phyloP scores from a whole-genome alignment of 2,329 filamentous ascomycete species.

The Massarina eburnea region DNA sequence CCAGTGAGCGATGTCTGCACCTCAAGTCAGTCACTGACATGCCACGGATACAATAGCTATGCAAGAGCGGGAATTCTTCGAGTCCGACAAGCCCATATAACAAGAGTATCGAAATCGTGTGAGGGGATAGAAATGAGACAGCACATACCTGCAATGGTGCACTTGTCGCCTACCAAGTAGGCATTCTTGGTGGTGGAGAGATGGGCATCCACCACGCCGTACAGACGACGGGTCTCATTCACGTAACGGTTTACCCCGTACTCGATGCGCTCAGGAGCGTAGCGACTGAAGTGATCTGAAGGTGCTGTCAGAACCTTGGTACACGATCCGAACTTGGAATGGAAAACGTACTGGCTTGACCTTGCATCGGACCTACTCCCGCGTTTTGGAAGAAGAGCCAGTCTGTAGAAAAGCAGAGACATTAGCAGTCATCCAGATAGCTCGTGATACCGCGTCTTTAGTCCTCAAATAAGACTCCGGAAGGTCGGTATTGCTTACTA shows the following conservation, averaged over 20 bases:
- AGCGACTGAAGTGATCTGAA: constrained; percentile 75
- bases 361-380: constrained; percentile 81
- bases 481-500: neutral
- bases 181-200: constrained; percentile 55
- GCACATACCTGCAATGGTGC: constrained; percentile 53
- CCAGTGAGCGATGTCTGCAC: constrained; percentile 71
- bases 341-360: constrained; percentile 57
- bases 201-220: constrained; percentile 73
- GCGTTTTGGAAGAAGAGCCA: constrained; percentile 74
- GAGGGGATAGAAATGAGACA: too few relatives aligned
- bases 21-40: constrained; percentile 50
- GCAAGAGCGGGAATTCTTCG: neutral
- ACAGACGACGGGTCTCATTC: constrained; percentile 82
- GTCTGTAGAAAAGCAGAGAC: constrained; percentile 28
- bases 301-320: neutral
- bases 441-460: too few relatives aligned
- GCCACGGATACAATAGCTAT: neutral
- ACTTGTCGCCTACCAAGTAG: constrained; percentile 64
- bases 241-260: constrained; percentile 82
- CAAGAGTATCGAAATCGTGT: too few relatives aligned
- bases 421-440: neutral
- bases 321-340: neutral
- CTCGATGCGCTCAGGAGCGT: constrained; percentile 78
- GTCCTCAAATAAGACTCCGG: neutral
- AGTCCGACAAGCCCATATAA: too few relatives aligned